Percentiles rank a stretch among this genome's conserved stretches.
These are phyloP conservation scores for Quercus robur DNA, from an alignment of 306 rosid genomes.

Conservation along the genomic window DNA sequence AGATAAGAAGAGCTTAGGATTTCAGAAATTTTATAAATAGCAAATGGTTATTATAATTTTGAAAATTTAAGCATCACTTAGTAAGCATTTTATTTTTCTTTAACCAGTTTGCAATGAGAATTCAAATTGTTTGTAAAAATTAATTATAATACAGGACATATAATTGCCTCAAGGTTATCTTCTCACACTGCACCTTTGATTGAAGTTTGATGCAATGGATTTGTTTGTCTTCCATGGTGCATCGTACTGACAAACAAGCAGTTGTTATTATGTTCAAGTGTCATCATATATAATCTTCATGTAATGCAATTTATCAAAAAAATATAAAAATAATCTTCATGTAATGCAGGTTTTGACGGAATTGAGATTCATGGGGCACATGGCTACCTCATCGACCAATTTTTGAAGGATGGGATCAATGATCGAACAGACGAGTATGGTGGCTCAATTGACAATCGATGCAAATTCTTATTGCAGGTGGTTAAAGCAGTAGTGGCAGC, in stretches of 20 bases:
- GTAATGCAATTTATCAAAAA: slow-evolving; percentile 4
- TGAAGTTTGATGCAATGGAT: slow-evolving; percentile 3
- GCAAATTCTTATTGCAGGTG: slow-evolving; percentile 56
- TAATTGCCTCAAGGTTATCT: neutral
- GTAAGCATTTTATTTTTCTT: neutral
- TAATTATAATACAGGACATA: too few relatives aligned
- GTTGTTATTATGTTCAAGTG: neutral
- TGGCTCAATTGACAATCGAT: slow-evolving; percentile 63
- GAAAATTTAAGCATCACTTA: neutral
- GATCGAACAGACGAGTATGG: slow-evolving; percentile 62
- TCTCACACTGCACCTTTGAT: neutral
- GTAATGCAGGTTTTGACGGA: slow-evolving; percentile 76
- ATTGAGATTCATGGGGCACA: slow-evolving; percentile 92
- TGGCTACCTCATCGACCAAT: slow-evolving; percentile 66
- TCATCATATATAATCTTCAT: neutral
- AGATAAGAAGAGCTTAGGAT: neutral
- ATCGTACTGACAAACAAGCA: neutral
- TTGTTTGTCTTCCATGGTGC: neutral
- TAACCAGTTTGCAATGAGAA: slow-evolving; percentile 5
- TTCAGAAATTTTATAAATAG: neutral
- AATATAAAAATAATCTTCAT: neutral
- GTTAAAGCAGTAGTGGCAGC: slow-evolving; percentile 57
- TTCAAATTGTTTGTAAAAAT: neutral
- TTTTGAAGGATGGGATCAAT: slow-evolving; percentile 48
- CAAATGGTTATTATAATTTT: neutral